A percentile compares a stretch with the other conserved stretches of the same genome.
Evolutionary conservation across 2,329 filamentous ascomycete species (phyloP).

Genomic region (Hymenoscyphus fraxineus): DNA sequence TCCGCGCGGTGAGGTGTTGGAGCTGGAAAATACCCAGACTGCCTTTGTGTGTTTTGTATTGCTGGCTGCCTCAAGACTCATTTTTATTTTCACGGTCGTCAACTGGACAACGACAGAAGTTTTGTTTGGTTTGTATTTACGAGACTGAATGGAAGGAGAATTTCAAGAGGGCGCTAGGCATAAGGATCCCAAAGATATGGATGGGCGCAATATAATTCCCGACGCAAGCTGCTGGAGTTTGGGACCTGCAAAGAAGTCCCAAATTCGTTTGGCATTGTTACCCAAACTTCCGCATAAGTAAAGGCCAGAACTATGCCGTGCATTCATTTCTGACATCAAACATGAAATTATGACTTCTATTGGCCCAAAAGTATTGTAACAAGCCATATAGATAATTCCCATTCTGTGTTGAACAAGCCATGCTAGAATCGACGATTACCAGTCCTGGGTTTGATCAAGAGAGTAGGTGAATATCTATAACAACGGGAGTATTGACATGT

Average conservation of each 20-base stretch:
- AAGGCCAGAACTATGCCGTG: not conserved
- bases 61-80: not conserved
- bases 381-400: not conserved
- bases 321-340: not conserved
- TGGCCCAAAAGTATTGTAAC: not conserved
- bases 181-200: not conserved
- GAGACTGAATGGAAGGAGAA: not conserved
- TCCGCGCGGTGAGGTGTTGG: not conserved
- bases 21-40: not conserved
- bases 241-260: not conserved
- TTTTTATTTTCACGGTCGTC: not conserved
- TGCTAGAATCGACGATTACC: slow-evolving; percentile 1
- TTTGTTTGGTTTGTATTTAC: not conserved
- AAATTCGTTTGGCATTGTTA: not conserved
- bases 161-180: not conserved
- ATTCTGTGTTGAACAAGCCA: not conserved
- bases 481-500: not conserved
- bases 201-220: not conserved
- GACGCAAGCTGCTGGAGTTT: not conserved
- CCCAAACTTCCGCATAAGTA: not conserved
- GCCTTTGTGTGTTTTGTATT: not conserved
- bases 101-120: not conserved
- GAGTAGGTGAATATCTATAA: not conserved
- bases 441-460: not conserved
- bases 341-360: not conserved